These are phyloP conservation scores for Pythium coloratum DNA, from an alignment of 352 stramenopile genomes.

Conservation along the genomic window DNA sequence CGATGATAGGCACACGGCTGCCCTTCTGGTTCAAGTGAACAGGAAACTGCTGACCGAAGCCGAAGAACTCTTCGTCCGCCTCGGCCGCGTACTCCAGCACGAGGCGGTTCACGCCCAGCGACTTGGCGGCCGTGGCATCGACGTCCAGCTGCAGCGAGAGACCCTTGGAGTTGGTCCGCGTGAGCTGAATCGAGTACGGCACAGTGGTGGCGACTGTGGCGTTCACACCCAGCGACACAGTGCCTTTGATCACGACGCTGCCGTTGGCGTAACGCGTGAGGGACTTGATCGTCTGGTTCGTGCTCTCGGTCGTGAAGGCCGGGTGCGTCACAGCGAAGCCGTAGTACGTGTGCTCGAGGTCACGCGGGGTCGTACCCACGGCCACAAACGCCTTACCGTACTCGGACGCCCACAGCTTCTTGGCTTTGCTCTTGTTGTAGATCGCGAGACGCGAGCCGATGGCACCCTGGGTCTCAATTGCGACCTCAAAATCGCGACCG, in stretches of 20 bases:
- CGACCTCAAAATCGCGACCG: conserved; percentile 7
- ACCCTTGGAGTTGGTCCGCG: conserved; percentile 1
- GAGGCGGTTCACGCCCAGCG: conserved; percentile 15
- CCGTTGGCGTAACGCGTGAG: background rate
- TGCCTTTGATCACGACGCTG: conserved; percentile 12
- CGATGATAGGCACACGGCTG: conserved; percentile 18
- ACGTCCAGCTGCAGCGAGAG: conserved; percentile 8
- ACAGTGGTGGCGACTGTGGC: background rate
- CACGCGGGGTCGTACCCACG: conserved; percentile 8
- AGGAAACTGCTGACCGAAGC: conserved; percentile 20
- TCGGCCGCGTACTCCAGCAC: conserved; percentile 19
- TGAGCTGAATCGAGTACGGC: conserved; percentile 7
- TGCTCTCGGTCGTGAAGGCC: conserved; percentile 13
- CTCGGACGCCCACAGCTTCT: conserved; percentile 17
- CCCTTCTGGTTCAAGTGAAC: conserved; percentile 14
- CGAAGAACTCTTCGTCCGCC: conserved; percentile 15
- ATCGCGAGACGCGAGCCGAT: conserved; percentile 11
- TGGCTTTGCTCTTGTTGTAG: conserved; percentile 6
- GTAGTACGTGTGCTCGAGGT: conserved; percentile 17
- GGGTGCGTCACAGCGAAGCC: conserved; percentile 11
- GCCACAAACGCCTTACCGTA: conserved; percentile 17
- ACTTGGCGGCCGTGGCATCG: background rate
- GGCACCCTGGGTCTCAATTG: conserved; percentile 1
- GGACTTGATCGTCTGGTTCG: conserved; percentile 13
- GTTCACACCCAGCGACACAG: conserved; percentile 3